A percentile compares a stretch with the other conserved stretches of the same genome.
Conservation (phyloP, 1,139 yeast species). For the Suhomyces taliae region DNA sequence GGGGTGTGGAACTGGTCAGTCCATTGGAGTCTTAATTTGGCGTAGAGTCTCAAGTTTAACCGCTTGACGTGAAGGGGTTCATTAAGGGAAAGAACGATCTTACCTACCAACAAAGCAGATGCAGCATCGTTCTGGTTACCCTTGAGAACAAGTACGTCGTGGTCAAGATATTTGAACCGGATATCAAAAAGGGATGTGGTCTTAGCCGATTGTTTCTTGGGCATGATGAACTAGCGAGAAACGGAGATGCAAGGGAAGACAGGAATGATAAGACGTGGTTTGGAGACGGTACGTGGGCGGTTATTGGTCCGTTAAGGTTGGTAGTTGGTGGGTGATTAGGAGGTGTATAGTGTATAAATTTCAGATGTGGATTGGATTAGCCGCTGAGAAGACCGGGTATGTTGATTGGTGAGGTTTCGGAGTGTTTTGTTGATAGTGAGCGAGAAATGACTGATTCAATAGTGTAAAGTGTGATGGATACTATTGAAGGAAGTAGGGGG, state of each 20-base stretch:
- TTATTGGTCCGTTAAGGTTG: too few relatives aligned
- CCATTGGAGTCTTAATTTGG: conserved; percentile 63
- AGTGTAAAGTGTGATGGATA: too few relatives aligned
- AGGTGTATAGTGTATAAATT: too few relatives aligned
- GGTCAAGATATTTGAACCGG: conserved; percentile 63
- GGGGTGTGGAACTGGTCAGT: conserved; percentile 48
- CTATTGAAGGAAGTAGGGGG: too few relatives aligned
- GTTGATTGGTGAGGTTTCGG: too few relatives aligned
- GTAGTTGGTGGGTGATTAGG: neutral
- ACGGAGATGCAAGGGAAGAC: too few relatives aligned
- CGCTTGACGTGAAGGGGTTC: conserved; percentile 75
- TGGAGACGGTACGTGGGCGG: neutral
- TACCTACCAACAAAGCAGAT: conserved; percentile 73
- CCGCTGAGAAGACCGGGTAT: too few relatives aligned
- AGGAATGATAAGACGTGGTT: neutral
- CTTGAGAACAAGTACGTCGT: conserved; percentile 77
- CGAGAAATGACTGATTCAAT: too few relatives aligned
- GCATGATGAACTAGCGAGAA: conserved; percentile 5
- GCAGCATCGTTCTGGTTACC: conserved; percentile 80
- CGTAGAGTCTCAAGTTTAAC: conserved; percentile 61
- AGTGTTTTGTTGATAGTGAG: too few relatives aligned
- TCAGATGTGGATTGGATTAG: too few relatives aligned
- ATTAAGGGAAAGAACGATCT: conserved; percentile 69
- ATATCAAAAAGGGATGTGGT: conserved; percentile 57
- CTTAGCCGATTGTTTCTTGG: conserved; percentile 15